phyloP scores from a whole-genome alignment of 2,329 filamentous ascomycete species.

The Rutstroemia sp. region DNA sequence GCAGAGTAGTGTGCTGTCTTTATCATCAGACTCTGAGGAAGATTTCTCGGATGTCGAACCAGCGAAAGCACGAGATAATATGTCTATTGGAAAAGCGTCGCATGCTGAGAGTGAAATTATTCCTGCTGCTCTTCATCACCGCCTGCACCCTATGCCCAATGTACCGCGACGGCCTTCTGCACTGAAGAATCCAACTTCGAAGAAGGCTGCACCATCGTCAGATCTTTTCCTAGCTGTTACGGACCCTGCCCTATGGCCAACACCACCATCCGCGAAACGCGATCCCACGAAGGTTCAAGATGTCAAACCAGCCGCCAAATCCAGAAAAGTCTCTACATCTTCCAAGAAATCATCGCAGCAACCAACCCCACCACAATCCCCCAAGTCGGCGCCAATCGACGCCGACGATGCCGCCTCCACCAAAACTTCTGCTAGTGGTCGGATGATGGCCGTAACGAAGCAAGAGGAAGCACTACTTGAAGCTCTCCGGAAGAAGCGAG shows the following conservation, averaged over 20 bases:
- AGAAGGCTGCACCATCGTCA: neutral
- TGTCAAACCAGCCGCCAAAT: neutral
- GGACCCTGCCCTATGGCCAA: neutral
- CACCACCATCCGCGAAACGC: neutral
- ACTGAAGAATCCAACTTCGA: neutral
- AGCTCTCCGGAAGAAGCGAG: conserved; percentile 41
- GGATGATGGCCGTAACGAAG: conserved; percentile 43
- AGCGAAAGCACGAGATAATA: conserved; percentile 7
- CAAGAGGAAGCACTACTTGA: conserved; percentile 45
- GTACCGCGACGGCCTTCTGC: neutral
- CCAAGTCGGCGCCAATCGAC: conserved; percentile 6
- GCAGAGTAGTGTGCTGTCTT: conserved; percentile 27
- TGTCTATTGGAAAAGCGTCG: conserved; percentile 3
- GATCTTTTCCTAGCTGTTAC: conserved; percentile 2
- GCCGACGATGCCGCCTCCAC: conserved; percentile 18
- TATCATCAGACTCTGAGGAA: conserved; percentile 28
- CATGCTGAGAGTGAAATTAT: conserved; percentile 8
- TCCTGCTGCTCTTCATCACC: conserved; percentile 1
- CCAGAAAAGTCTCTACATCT: neutral
- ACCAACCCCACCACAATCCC: conserved; percentile 27
- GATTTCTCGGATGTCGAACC: conserved; percentile 16
- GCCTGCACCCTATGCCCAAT: neutral
- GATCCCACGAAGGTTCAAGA: conserved; percentile 2
- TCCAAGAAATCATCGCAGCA: conserved; percentile 15
- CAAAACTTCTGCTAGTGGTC: conserved; percentile 15